Base-by-base conservation (phyloP, 768 basidiomycete genomes). In the Leucocoprinus leucothites region DNA sequence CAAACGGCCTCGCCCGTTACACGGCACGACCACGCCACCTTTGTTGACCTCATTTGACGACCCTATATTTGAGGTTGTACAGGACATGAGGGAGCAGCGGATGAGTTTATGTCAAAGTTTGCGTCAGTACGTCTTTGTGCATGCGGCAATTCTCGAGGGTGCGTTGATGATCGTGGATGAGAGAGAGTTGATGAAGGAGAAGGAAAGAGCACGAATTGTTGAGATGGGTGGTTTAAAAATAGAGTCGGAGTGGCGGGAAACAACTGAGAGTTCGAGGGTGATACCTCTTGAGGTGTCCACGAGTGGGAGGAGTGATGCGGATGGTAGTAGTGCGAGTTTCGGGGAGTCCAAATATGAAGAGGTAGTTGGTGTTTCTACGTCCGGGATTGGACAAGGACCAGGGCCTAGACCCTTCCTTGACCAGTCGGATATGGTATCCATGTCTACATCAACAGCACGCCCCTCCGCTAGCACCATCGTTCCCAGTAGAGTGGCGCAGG, bases 51-150 rank as follows among this genome's bases (percentile, higher is more conserved):
- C 76, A 34, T 84, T 87, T 58, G 77, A 80, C 28, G 87, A 92
- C 45, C 96, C 96, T 2, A 81, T 97, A 38, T 84, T 80, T 67
- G 80, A 84, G 52, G 81, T 97, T 1, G 76, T 98, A 48, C 92
- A 95, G 70, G 91, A 94, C 65, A 93, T 98, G 87, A 81, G 96
- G 43, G 87, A 95, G 68, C 95, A 98, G 71, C 78, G 96, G 51
- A 98, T 98, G 96, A 94, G 91, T 64, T 71, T 97, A 58, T 96
- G 95, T 66, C 95, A 96, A 75, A 96, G 90, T 68, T 72, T 95
- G 65, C 76, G 94, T 56, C 96, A 98, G 72, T 98, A 95, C 64
- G 87, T 95, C 18, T 98, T 95, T 69, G 90, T 94, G 35, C 91
- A 97, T 66, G 84, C 87, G 26, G 92, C 86, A 16, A 76, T 94